Evolutionary conservation across 805 yeast species (phyloP).

Genomic region (Saccharomycopsis sp.): DNA sequence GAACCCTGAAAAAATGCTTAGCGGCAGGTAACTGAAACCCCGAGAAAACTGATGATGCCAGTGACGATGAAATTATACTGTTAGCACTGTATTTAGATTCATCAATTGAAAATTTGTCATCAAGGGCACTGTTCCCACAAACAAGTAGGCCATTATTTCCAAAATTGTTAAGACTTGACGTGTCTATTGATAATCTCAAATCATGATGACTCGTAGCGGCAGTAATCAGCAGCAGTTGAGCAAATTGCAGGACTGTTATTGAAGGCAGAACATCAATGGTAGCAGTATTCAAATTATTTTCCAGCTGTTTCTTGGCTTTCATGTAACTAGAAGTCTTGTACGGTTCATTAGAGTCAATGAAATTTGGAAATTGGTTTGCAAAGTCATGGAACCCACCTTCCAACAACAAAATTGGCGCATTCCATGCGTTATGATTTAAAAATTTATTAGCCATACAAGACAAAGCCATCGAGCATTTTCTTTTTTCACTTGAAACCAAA

Average conservation of each 20-base stretch:
- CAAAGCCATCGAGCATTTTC: constrained; percentile 32
- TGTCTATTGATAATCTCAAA: neutral
- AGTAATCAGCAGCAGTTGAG: no score
- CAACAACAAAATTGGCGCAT: constrained; percentile 37
- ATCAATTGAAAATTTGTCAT: neutral
- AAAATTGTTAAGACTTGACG: neutral
- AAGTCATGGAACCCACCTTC: constrained; percentile 37
- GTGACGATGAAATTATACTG: constrained; percentile 11
- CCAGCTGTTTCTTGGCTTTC: constrained; percentile 1
- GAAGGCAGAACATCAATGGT: no score
- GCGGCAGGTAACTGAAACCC: constrained; percentile 48
- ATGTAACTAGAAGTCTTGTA: constrained; percentile 16
- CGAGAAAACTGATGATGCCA: constrained; percentile 29
- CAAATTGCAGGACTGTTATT: no score
- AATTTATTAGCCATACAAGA: constrained; percentile 45
- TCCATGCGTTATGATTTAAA: constrained; percentile 32
- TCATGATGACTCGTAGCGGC: neutral
- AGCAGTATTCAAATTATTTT: neutral
- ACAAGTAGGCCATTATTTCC: neutral
- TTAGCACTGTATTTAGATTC: constrained; percentile 7
- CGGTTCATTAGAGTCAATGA: constrained; percentile 22
- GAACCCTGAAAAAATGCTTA: constrained; percentile 36
- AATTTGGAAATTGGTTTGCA: constrained; percentile 25
- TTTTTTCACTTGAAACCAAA: neutral
- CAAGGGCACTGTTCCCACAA: neutral